phyloP scores from a whole-genome alignment of 805 yeast genomes.

The Candida vaughaniae region DNA sequence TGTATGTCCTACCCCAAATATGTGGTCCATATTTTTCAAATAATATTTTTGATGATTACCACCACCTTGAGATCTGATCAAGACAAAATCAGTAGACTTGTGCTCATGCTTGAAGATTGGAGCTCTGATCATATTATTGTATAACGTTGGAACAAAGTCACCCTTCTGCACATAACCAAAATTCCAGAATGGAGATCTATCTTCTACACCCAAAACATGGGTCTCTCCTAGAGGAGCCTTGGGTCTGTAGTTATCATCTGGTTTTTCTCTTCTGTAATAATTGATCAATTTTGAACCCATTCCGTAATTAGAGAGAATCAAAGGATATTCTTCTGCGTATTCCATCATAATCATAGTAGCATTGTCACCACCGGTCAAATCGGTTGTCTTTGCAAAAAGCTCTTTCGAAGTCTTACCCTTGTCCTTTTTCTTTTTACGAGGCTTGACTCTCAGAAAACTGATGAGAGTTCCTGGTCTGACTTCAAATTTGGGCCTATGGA shows the following conservation, averaged over 20 bases:
- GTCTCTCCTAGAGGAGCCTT: constrained; percentile 91
- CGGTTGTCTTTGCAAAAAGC: constrained; percentile 66
- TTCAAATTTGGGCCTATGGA: constrained; percentile 75
- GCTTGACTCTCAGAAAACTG: constrained; percentile 70
- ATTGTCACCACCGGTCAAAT: constrained; percentile 80
- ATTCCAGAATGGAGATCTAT: constrained; percentile 96
- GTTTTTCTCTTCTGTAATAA: constrained; percentile 81
- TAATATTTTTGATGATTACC: constrained; percentile 71
- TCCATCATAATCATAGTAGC: constrained; percentile 78
- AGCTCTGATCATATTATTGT: constrained; percentile 88
- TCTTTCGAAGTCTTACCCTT: constrained; percentile 79
- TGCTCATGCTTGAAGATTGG: constrained; percentile 89
- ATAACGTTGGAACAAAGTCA: constrained; percentile 86
- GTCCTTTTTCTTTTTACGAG: constrained; percentile 85
- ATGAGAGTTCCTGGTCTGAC: constrained; percentile 78
- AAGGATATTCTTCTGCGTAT: constrained; percentile 86
- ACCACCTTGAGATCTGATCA: constrained; percentile 77
- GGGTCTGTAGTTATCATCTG: constrained; percentile 83
- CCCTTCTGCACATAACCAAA: constrained; percentile 97
- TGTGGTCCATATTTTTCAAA: constrained; percentile 63
- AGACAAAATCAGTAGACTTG: constrained; percentile 73
- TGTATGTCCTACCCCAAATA: constrained; percentile 88
- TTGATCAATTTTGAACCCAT: constrained; percentile 94
- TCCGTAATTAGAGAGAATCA: constrained; percentile 82
- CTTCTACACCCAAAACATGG: constrained; percentile 93